Base-by-base conservation (phyloP, 441 rosid species). In the Croton laevigatus region DNA sequence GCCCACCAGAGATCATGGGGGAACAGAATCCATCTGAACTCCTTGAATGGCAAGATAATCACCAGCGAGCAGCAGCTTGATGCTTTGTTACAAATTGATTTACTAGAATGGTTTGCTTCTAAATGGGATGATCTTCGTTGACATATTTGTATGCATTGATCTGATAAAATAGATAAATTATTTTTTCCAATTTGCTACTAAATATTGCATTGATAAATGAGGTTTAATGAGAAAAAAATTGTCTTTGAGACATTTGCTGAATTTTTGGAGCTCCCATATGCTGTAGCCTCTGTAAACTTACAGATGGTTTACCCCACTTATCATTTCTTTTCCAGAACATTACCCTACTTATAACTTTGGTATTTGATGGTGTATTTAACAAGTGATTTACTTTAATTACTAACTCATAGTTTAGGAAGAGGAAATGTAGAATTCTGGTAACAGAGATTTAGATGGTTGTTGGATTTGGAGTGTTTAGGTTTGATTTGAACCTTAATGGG, bases 31-130 rank as follows among this genome's bases (percentile, higher is more conserved):
- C 70, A 42, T 38, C 69, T 12, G 75, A 37, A 67, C n/a, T 66
- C 57, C 59, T 36, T 49, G 79, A 74, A 59, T 70, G 79, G 74
- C 71, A 69, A 65, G 69, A 51, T n/a, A 54, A 17, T 58, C 46
- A 57, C 55, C 68, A 55, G 66, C 78, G 22, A 55, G 84, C 67
- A 72, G 66, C 70, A 16, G 71, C 37, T 62, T 78, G 68, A 75
- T 62, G 72, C 55, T 49, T 6, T 12, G 13, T 3, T 52, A 40
- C 51, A 36, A 8, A 48, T 38, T 66, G 12, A 44, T 69, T 19
- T 17, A 17, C 55, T 51, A 5, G 19, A 60, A 54, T 11, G 57
- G 13, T 63, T 66, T 19, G 36, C 38, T 57, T 13, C 16, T 37
- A 22, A 12, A 19, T 27, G 48, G 11, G 10, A 54, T 52, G 13